These are phyloP conservation scores for Solanum medicagineum DNA, from an alignment of 257 asterid genomes.

Conservation along the genomic window DNA sequence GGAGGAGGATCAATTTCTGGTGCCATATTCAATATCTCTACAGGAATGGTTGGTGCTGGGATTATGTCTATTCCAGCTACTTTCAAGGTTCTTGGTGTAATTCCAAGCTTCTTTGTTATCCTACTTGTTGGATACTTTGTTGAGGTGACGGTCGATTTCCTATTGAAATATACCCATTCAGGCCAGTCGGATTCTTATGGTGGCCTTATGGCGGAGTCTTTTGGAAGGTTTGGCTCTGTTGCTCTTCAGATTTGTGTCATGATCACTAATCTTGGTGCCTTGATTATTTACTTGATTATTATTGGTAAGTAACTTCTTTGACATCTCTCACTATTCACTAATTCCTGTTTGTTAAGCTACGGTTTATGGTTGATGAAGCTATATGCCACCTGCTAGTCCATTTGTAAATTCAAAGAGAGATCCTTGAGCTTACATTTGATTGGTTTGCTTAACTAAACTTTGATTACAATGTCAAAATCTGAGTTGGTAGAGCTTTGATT, in stretches of 20 bases:
- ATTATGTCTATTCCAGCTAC: constrained; percentile 96
- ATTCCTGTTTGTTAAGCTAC: not conserved
- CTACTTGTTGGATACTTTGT: constrained; percentile 63
- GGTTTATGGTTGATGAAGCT: not conserved
- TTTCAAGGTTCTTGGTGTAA: constrained; percentile 73
- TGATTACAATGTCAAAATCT: not conserved
- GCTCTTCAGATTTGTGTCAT: constrained; percentile 82
- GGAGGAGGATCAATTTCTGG: constrained; percentile 80
- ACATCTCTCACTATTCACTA: not conserved
- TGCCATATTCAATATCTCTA: constrained; percentile 76
- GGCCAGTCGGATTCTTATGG: constrained; percentile 67
- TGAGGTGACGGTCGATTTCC: constrained; percentile 87
- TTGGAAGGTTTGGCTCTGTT: constrained; percentile 72
- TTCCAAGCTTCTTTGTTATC: constrained; percentile 67
- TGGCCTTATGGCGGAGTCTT: constrained; percentile 85
- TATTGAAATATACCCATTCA: constrained; percentile 53
- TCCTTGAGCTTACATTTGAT: not conserved
- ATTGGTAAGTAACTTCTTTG: constrained; percentile 41
- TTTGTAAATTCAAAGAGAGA: not conserved
- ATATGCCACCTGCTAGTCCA: not conserved
- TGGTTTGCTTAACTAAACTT: not conserved
- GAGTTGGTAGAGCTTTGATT: not conserved
- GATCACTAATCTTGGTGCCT: constrained; percentile 83
- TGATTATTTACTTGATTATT: constrained; percentile 82
- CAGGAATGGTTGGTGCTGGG: constrained; percentile 96